A percentile compares a stretch with the other conserved stretches of the same genome.
These are phyloP conservation scores for Cryptococcus hybrid DNA, from an alignment of 1,284 basidiomycete genomes.

Conservation along the genomic window DNA sequence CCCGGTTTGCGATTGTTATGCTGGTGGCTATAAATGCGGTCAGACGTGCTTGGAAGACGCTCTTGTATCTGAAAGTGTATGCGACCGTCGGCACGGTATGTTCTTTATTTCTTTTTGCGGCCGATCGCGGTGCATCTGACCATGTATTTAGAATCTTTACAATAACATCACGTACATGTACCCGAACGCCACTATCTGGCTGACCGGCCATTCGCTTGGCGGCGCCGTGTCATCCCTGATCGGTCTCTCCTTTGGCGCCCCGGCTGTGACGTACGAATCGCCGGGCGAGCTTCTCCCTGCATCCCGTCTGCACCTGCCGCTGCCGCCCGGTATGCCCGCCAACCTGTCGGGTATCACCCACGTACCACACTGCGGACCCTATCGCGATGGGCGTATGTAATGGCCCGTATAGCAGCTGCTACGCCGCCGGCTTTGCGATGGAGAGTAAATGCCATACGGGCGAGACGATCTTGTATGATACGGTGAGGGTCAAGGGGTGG, in stretches of 20 bases:
- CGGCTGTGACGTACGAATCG: slow-evolving; percentile 79
- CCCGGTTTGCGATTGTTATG: slow-evolving; percentile 89
- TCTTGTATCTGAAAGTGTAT: slow-evolving; percentile 77
- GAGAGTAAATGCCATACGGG: slow-evolving; percentile 71
- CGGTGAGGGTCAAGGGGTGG: slow-evolving; percentile 80
- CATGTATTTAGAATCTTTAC: slow-evolving; percentile 70
- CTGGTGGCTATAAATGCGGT: slow-evolving; percentile 78
- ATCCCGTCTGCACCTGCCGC: slow-evolving; percentile 78
- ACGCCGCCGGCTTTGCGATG: slow-evolving; percentile 50
- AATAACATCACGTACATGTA: slow-evolving; percentile 94
- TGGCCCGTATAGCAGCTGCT: slow-evolving; percentile 49
- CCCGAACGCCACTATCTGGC: slow-evolving; percentile 88
- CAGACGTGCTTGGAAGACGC: slow-evolving; percentile 76
- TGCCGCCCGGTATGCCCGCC: slow-evolving; percentile 52
- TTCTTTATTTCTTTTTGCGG: not conserved
- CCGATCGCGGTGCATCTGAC: not conserved
- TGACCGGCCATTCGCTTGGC: slow-evolving; percentile 87
- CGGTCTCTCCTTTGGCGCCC: slow-evolving; percentile 87
- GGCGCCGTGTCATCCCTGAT: slow-evolving; percentile 83
- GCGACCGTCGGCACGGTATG: slow-evolving; percentile 62
- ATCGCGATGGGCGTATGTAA: slow-evolving; percentile 53
- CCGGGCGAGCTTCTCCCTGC: slow-evolving; percentile 89
- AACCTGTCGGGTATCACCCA: slow-evolving; percentile 54
- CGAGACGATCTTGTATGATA: slow-evolving; percentile 81
- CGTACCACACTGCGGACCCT: slow-evolving; percentile 57